These are phyloP conservation scores for Aspergillus tamarii DNA, from an alignment of 2,329 filamentous ascomycete genomes.

Conservation along the genomic window DNA sequence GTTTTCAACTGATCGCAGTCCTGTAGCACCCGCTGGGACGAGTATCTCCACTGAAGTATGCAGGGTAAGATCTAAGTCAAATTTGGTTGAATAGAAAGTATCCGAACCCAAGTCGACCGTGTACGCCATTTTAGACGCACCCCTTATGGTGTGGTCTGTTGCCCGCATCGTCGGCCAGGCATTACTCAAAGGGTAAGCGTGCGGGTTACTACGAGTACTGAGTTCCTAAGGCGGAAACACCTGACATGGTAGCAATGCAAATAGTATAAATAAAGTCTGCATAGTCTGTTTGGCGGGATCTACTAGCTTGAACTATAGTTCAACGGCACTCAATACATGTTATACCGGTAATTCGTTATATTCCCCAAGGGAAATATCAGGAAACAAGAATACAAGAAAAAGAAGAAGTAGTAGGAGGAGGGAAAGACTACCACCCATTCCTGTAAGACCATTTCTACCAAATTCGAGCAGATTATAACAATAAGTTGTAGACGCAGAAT, in stretches of 20 bases:
- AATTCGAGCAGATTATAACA: neutral
- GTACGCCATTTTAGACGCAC: conserved; percentile 22
- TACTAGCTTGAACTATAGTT: neutral
- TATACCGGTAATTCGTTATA: neutral
- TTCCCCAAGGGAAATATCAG: neutral
- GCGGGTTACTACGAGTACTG: too few species aligned
- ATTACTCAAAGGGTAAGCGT: neutral
- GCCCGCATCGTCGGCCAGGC: neutral
- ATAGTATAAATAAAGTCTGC: too few species aligned
- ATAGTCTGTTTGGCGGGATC: neutral
- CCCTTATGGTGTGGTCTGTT: neutral
- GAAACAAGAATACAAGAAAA: neutral
- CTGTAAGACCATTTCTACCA: neutral
- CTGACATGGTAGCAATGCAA: neutral
- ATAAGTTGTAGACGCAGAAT: neutral
- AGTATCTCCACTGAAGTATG: conserved; percentile 23
- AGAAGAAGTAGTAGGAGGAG: neutral
- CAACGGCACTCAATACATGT: neutral
- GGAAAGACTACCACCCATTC: neutral
- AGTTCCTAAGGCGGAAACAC: neutral
- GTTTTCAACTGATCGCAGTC: neutral
- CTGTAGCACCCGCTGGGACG: neutral
- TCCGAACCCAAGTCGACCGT: conserved; percentile 27
- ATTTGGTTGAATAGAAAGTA: conserved; percentile 13
- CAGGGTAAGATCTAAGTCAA: conserved; percentile 25